A percentile compares a stretch with the other conserved stretches of the same genome.
Conservation (phyloP, 768 basidiomycete genomes). For the Hemileccinum rubropunctum region DNA sequence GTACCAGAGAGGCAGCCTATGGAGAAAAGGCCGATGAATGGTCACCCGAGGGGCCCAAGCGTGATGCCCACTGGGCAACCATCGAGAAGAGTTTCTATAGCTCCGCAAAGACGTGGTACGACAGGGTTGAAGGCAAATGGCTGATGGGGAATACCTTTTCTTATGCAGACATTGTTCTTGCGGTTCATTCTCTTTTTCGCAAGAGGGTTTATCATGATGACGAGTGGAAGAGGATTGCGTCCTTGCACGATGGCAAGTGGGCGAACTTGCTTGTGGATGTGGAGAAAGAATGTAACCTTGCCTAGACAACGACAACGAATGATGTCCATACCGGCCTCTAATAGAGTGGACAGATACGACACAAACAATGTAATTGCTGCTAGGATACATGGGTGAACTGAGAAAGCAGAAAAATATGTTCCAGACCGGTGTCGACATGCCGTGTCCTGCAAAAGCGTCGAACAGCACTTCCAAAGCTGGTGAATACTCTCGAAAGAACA, state of each 20-base stretch:
- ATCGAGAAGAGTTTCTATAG: constrained; percentile 13
- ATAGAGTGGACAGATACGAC: too few species aligned
- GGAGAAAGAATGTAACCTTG: constrained; percentile 24
- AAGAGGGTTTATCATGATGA: constrained; percentile 20
- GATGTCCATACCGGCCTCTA: too few species aligned
- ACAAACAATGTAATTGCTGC: neutral
- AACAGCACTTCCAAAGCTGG: constrained; percentile 70
- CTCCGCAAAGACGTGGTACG: constrained; percentile 20
- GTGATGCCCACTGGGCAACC: constrained; percentile 28
- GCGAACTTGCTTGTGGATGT: constrained; percentile 21
- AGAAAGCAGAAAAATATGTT: constrained; percentile 33
- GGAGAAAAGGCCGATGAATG: constrained; percentile 40
- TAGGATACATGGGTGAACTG: neutral
- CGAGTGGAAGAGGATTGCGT: constrained; percentile 27
- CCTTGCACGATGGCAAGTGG: constrained; percentile 29
- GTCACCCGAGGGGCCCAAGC: constrained; percentile 33
- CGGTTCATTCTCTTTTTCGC: constrained; percentile 8
- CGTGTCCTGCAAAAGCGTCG: constrained; percentile 48
- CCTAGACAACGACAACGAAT: neutral
- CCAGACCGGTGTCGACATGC: constrained; percentile 63
- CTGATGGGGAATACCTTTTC: constrained; percentile 30
- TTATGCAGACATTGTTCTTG: constrained; percentile 32
- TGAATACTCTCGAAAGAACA: constrained; percentile 51
- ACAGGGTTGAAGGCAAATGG: constrained; percentile 24
- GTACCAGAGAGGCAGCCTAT: constrained; percentile 31